Conservation (phyloP, 2,329 filamentous ascomycete species). For the Coleophoma eucalyptorum region DNA sequence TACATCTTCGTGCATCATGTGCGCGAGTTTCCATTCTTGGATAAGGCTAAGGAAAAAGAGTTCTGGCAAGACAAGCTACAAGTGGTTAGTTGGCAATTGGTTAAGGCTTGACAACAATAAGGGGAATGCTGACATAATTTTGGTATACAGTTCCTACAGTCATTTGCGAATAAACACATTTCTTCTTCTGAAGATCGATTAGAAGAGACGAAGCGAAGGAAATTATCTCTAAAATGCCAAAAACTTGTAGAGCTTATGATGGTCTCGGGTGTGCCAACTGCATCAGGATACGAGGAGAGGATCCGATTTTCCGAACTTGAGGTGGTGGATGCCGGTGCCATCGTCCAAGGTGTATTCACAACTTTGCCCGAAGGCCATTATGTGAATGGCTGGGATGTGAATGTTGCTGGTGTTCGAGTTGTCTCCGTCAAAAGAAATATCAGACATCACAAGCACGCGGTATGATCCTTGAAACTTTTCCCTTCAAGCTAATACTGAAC, state of each 20-base stretch:
- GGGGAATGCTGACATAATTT: not conserved
- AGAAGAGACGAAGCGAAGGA: conserved; percentile 92
- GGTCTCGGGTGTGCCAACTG: conserved; percentile 94
- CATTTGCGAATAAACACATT: conserved; percentile 94
- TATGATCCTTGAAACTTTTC: conserved; percentile 36
- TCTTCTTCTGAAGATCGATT: conserved; percentile 94
- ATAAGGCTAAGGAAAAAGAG: conserved; percentile 96
- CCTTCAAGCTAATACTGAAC: conserved; percentile 1
- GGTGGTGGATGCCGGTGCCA: conserved; percentile 88
- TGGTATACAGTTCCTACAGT: conserved; percentile 76
- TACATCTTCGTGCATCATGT: conserved; percentile 99
- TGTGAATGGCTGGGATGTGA: conserved; percentile 96
- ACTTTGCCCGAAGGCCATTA: conserved; percentile 88
- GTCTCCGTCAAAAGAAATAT: conserved; percentile 81
- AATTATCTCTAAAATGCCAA: conserved; percentile 87
- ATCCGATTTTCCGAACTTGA: conserved; percentile 97
- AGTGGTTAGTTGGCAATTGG: conserved; percentile 56
- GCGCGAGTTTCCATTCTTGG: conserved; percentile 94
- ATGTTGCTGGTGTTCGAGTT: conserved; percentile 84
- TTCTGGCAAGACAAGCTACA: conserved; percentile 99
- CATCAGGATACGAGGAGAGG: conserved; percentile 94
- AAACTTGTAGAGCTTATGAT: conserved; percentile 99
- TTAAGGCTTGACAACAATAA: no score
- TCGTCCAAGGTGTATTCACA: conserved; percentile 82
- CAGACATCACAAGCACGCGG: conserved; percentile 86